Evolutionary conservation across 768 basidiomycete genomes (phyloP).

Genomic region (Exsudoporus frostii): DNA sequence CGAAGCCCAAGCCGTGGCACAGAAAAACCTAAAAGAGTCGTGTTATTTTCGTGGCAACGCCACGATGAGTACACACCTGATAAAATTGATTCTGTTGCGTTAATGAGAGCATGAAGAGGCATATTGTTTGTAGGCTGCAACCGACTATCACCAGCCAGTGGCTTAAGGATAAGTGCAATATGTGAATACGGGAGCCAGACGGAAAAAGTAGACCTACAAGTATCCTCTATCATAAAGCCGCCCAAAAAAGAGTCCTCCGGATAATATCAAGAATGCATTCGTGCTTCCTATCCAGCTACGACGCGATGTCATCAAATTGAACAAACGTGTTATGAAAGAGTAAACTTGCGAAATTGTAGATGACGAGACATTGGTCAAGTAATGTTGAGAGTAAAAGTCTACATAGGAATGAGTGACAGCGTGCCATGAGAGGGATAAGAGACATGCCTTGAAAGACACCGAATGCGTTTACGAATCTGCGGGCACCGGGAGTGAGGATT

Average conservation of each 20-base stretch:
- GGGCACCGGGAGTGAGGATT: background rate
- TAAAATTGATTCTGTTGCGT: slow-evolving; percentile 33
- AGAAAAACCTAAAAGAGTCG: slow-evolving; percentile 35
- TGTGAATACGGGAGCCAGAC: background rate
- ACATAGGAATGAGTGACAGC: background rate
- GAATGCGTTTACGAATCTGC: slow-evolving; percentile 35
- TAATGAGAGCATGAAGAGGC: slow-evolving; percentile 45
- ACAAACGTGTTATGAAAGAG: background rate
- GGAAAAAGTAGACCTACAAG: slow-evolving; percentile 33
- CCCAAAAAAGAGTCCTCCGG: slow-evolving; percentile 45
- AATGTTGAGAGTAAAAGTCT: slow-evolving; percentile 40
- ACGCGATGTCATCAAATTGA: background rate
- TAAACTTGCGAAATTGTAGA: slow-evolving; percentile 36
- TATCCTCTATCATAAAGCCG: slow-evolving; percentile 51
- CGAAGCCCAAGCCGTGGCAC: slow-evolving; percentile 34
- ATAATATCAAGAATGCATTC: slow-evolving; percentile 43
- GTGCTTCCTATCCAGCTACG: slow-evolving; percentile 47
- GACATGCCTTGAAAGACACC: slow-evolving; percentile 40
- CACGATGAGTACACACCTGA: slow-evolving; percentile 32
- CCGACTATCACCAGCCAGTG: slow-evolving; percentile 45
- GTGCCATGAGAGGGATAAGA: background rate
- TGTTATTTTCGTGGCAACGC: slow-evolving; percentile 11
- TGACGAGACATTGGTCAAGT: slow-evolving; percentile 34
- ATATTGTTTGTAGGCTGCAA: slow-evolving; percentile 39
- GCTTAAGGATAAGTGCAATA: slow-evolving; percentile 19